These are phyloP conservation scores for Sarocladium kiliense DNA, from an alignment of 2,329 filamentous ascomycete species.

Conservation along the genomic window DNA sequence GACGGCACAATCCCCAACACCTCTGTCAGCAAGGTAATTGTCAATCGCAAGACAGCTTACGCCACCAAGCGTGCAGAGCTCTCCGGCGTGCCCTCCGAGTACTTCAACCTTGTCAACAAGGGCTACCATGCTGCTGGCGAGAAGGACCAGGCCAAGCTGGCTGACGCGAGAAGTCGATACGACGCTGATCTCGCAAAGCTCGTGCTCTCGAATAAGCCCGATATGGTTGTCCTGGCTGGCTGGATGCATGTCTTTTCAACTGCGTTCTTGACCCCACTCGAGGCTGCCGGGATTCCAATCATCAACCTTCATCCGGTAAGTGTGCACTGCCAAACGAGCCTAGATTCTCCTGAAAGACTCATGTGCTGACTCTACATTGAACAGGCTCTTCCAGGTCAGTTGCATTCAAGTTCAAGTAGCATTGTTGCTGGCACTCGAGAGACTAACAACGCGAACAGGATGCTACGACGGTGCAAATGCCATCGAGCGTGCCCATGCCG, in stretches of 20 bases:
- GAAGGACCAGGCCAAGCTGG: conserved; percentile 47
- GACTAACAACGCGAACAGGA: conserved; percentile 34
- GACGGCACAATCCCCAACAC: conserved; percentile 33
- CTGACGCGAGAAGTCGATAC: conserved; percentile 60
- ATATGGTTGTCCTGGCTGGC: conserved; percentile 75
- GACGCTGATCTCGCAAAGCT: conserved; percentile 69
- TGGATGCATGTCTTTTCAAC: conserved; percentile 81
- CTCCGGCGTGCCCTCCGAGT: conserved; percentile 65
- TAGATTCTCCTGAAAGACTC: not conserved
- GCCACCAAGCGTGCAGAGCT: conserved; percentile 36
- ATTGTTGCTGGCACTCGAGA: not conserved
- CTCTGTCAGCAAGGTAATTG: conserved; percentile 40
- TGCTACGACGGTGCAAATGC: conserved; percentile 73
- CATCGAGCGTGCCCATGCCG: conserved; percentile 72
- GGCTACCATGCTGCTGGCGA: conserved; percentile 57
- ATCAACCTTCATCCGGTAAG: conserved; percentile 72
- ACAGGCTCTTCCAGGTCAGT: conserved; percentile 20
- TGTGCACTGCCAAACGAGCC: conserved; percentile 24
- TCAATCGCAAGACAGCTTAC: conserved; percentile 43
- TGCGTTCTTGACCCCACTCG: conserved; percentile 65
- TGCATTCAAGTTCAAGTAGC: not conserved
- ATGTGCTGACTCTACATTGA: conserved; percentile 44
- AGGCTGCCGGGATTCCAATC: conserved; percentile 56
- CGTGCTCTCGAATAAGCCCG: conserved; percentile 59
- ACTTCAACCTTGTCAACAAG: conserved; percentile 76